Conservation (phyloP, 805 yeast species). For the Yamadazyma kitorensis region DNA sequence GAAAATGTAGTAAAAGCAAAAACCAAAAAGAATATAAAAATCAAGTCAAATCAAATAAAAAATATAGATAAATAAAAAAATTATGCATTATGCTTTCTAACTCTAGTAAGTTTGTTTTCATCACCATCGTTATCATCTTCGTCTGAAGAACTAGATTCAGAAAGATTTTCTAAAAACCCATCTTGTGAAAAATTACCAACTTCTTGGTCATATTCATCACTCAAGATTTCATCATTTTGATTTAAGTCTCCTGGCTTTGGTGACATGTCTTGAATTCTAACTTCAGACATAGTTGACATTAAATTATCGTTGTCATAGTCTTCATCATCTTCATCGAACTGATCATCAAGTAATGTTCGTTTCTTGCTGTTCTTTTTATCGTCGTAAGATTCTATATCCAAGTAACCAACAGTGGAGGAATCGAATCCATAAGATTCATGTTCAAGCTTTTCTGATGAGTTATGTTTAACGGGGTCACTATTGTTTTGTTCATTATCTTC, state of each 20-base stretch:
- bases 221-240: conserved; percentile 19
- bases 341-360: conserved; percentile 1
- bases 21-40: too few relatives aligned
- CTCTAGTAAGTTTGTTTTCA: conserved; percentile 41
- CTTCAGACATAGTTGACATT: conserved; percentile 16
- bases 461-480: too few relatives aligned
- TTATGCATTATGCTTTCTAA: conserved; percentile 31
- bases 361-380: conserved; percentile 1
- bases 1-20: too few relatives aligned
- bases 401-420: conserved; percentile 36
- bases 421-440: conserved; percentile 20
- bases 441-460: conserved; percentile 7
- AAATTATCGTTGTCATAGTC: conserved; percentile 22
- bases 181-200: conserved; percentile 27
- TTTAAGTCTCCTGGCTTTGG: conserved; percentile 22
- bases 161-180: conserved; percentile 35
- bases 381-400: conserved; percentile 27
- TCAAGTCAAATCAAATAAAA: too few relatives aligned
- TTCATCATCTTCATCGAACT: conserved; percentile 8
- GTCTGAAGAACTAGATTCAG: conserved; percentile 43
- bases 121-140: conserved; percentile 18
- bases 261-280: conserved; percentile 29
- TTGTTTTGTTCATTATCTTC: conserved; percentile 11
- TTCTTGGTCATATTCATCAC: conserved; percentile 26
- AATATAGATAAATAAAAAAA: too few relatives aligned